phyloP scores from a whole-genome alignment of 768 basidiomycete species.

The Cantharellus anzutake region DNA sequence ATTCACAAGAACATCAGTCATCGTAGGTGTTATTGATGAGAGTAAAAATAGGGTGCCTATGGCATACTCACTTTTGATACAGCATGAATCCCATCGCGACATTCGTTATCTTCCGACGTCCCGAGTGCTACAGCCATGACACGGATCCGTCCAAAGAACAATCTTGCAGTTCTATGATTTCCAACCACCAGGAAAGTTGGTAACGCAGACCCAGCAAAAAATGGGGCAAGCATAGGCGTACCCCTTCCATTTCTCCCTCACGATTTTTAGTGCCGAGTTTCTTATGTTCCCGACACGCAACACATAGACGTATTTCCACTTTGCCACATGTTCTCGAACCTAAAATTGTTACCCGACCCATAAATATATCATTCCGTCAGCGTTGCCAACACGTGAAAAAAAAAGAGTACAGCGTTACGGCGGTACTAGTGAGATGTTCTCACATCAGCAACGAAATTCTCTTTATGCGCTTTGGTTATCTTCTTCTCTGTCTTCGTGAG shows the following conservation, averaged over 20 bases:
- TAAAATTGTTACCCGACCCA: conserved; percentile 14
- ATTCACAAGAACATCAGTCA: background rate
- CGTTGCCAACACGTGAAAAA: background rate
- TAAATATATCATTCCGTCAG: background rate
- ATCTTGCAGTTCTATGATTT: conserved; percentile 49
- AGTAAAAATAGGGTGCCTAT: background rate
- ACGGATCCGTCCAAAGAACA: conserved; percentile 71
- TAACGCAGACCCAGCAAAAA: background rate
- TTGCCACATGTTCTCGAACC: conserved; percentile 69
- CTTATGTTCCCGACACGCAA: conserved; percentile 94
- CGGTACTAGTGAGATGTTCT: conserved; percentile 10
- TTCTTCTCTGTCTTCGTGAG: conserved; percentile 90
- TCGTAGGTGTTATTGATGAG: no score
- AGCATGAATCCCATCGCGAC: conserved; percentile 54
- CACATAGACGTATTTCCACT: conserved; percentile 90
- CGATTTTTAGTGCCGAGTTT: conserved; percentile 84
- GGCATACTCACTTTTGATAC: conserved; percentile 44
- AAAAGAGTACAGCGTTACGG: background rate
- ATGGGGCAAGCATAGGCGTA: conserved; percentile 14
- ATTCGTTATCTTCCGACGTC: conserved; percentile 69
- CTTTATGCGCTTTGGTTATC: conserved; percentile 72
- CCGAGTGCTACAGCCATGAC: conserved; percentile 97
- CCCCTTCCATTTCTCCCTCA: conserved; percentile 88
- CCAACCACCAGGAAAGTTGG: background rate
- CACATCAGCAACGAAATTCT: conserved; percentile 61